phyloP scores from a whole-genome alignment of 2,329 filamentous ascomycete species.

The Geoglossum cookeanum region DNA sequence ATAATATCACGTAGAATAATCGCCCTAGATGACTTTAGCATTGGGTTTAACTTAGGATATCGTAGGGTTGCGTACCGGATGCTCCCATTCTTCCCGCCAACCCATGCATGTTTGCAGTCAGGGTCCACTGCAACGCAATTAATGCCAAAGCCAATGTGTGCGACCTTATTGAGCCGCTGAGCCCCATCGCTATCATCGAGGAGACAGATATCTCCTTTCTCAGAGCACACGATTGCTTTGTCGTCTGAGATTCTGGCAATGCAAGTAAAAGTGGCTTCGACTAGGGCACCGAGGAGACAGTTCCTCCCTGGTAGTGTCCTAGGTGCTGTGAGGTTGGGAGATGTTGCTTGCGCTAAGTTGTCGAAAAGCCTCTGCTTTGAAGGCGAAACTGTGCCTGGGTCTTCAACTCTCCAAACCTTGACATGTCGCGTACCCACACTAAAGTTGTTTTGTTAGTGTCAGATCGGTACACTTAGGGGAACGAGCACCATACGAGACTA shows the following conservation, averaged over 20 bases:
- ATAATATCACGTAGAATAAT: constrained; percentile 21
- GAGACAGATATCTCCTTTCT: constrained; percentile 75
- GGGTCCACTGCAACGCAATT: constrained; percentile 43
- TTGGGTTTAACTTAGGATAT: constrained; percentile 5
- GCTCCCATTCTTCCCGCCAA: constrained; percentile 48
- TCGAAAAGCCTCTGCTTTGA: constrained; percentile 39
- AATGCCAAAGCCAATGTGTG: constrained; percentile 47
- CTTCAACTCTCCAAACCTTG: constrained; percentile 81
- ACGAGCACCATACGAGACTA: constrained; percentile 44
- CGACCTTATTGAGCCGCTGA: constrained; percentile 49
- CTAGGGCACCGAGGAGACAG: constrained; percentile 59
- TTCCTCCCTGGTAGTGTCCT: constrained; percentile 73
- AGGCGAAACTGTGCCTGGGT: constrained; percentile 39
- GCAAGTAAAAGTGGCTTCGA: constrained; percentile 71
- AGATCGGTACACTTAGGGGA: neutral
- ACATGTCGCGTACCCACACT: constrained; percentile 69
- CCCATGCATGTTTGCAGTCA: constrained; percentile 37
- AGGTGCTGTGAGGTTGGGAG: constrained; percentile 25
- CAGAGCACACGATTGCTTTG: constrained; percentile 67
- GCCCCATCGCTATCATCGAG: constrained; percentile 58
- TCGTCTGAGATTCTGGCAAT: constrained; percentile 51
- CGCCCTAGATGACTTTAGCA: constrained; percentile 14
- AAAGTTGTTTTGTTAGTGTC: neutral
- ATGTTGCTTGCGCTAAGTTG: constrained; percentile 16
- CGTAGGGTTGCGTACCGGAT: constrained; percentile 24